These are phyloP conservation scores for bread wheat (Triticum aestivum) DNA, from an alignment of 176 grass and related monocot genomes.

Conservation along the genomic window DNA sequence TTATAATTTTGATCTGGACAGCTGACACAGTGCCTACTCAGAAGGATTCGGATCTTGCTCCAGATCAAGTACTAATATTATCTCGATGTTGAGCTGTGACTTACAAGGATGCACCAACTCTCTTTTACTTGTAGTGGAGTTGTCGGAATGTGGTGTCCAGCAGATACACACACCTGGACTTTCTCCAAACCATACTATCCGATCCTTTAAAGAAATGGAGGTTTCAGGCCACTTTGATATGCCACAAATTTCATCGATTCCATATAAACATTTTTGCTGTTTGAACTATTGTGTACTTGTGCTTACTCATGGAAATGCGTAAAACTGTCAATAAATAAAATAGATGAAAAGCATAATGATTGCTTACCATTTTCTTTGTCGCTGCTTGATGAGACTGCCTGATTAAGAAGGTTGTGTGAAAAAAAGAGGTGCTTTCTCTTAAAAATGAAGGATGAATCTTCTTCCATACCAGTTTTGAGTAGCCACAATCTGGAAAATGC, in stretches of 20 bases:
- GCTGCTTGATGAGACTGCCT: neutral
- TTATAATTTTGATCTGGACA: conserved; percentile 39
- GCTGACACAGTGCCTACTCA: conserved; percentile 19
- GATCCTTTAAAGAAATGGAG: neutral
- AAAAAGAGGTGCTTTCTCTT: neutral
- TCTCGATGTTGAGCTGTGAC: conserved; percentile 1
- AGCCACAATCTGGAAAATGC: neutral
- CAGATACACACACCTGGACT: neutral
- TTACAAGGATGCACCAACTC: neutral
- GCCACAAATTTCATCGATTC: neutral
- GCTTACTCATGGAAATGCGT: neutral
- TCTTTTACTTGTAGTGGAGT: neutral
- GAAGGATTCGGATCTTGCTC: conserved; percentile 7
- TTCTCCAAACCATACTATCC: neutral
- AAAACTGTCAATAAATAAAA: conserved; percentile 2
- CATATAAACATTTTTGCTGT: neutral
- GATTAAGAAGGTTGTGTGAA: neutral
- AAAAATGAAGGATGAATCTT: conserved; percentile 8
- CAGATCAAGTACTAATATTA: neutral
- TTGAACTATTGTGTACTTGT: neutral
- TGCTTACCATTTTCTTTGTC: neutral
- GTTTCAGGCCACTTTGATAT: neutral
- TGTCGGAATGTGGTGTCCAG: neutral
- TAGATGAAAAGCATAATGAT: neutral
- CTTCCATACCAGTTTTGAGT: neutral